Evolutionary conservation across 2,329 filamentous ascomycete species (phyloP).

Genomic region (Penicillium sclerotiorum): DNA sequence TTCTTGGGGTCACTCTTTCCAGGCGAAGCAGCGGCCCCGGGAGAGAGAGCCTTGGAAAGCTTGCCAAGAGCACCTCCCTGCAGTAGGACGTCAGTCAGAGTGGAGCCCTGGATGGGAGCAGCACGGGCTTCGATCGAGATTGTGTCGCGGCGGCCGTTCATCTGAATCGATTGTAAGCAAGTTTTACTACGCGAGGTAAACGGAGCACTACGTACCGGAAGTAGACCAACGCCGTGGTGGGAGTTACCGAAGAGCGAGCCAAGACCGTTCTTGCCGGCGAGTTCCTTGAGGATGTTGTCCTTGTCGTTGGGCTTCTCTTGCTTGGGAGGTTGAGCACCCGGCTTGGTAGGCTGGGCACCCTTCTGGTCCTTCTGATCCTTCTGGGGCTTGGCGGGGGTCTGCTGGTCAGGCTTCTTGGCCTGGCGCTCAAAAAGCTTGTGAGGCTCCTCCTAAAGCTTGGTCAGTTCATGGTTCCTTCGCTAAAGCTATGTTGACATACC

Average conservation of each 20-base stretch:
- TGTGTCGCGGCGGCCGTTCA: slow-evolving; percentile 19
- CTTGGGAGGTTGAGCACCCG: slow-evolving; percentile 1
- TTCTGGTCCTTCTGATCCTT: background rate
- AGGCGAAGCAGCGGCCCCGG: background rate
- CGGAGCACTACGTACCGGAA: slow-evolving; percentile 16
- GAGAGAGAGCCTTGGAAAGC: slow-evolving; percentile 8
- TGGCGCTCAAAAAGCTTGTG: background rate
- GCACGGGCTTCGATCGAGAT: slow-evolving; percentile 13
- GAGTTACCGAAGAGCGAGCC: slow-evolving; percentile 17
- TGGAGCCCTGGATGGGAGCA: slow-evolving; percentile 22
- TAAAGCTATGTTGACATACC: background rate
- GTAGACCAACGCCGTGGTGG: slow-evolving; percentile 25
- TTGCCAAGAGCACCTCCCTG: slow-evolving; percentile 20
- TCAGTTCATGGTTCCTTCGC: background rate
- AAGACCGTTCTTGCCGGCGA: slow-evolving; percentile 18
- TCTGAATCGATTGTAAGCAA: slow-evolving; percentile 11
- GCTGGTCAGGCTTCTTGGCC: background rate
- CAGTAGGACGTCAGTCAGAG: slow-evolving; percentile 19
- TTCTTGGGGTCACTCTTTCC: slow-evolving; percentile 1
- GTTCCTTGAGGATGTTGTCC: slow-evolving; percentile 4
- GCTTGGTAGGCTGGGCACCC: background rate
- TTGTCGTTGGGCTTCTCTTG: slow-evolving; percentile 1
- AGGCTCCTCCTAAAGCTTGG: background rate
- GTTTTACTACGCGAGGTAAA: background rate
- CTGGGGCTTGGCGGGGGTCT: background rate